Evolutionary conservation across 257 asterid species (phyloP), one percentile per base, ranked within the genome.

Genomic region (Ballota nigra): DNA sequence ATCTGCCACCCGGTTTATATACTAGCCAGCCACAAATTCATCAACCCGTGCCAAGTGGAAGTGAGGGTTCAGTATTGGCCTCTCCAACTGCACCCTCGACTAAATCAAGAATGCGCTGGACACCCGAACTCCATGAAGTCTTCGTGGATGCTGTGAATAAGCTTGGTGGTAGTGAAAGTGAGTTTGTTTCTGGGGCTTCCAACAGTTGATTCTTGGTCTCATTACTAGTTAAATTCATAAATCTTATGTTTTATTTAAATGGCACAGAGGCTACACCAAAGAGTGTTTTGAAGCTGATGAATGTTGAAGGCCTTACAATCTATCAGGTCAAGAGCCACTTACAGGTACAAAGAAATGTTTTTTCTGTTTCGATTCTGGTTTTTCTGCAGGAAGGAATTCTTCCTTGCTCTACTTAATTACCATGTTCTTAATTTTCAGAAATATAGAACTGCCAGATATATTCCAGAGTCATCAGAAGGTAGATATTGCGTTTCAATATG

Each of bases 61-160:
- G 83, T 70, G 66, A 40, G 65, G 73, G 53, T 66, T 77, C 79
- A 5, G 70, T 70, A 43, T 71, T 75, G 41, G 68, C 74, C 71
- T 87, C 91, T 64, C 82, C 87, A 5, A 77, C 87, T 51, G 63
- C 84, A 22, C 63, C 86, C 28, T 73, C 74, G 38, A 47, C 80
- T 18, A 87, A 87, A 82, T 76, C 96, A 70, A 87, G 98, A 31
- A 93, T 93, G 96, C 97, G 96, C 45, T 93, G 98, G 98, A 93
- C 98, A 16, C 96, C 92, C 2, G 98, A 93, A 76, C 96, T 93
- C 81, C 98, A 93, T 63, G 98, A 93, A 75, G 81, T 77, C 31
- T 90, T 93, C 64, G 84, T 93, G 60, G 91, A 87, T 34, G 92
- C 98, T n/a, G 93, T 93, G 55, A 83, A 77, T 78, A 91, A 89